Base-by-base conservation (phyloP, 2,329 filamentous ascomycete species). In the Orbilia oligospora region DNA sequence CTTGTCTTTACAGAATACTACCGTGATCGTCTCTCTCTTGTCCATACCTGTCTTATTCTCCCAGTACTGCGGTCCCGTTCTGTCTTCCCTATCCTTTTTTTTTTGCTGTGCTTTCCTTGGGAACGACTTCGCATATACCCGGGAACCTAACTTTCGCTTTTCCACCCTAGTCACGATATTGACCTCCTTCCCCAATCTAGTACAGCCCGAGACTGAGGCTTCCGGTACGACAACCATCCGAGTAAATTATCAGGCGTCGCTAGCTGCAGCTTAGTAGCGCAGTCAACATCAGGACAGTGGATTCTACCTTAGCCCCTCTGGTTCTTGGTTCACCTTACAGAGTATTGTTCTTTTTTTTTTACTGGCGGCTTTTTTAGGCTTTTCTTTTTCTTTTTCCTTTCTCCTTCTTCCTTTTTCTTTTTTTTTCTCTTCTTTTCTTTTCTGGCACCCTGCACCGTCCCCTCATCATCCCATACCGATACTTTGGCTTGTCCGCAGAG, bases 221-320 rank as follows among this genome's bases (percentile, higher is more conserved):
- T 70, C 66, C 72, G 72, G 72, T 70, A 69, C 72, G 51, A 70
- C 66, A 48, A 70, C 72, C 72, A 76, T 71, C 72, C 72, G 72
- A 76, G 72, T 66, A 76, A 76, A 76, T 76, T 76, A 71, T 76
- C 72, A 71, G 72, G 69, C 69, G 68, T 61, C 56, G 71, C 71
- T 76, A 69, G 71, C 71, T 69, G 71, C 71, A 65, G 44, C 55
- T 69, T 61, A 69, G 71, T 70, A 76, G 71, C 71, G 71, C 55
- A 68, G 53, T 68, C 58, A 71, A 71, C 30, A 49, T 63, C 44
- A 71, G n/a, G n/a, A n/a, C n/a, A n/a, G 67, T 49, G 55, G 55
- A 71, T 71, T 71, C 44, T 22, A 49, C 58, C 69, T 66, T 72
- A 72, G 46, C 69, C 58, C 64, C 71, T 75, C 53, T 76, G 22